Evolutionary conservation across 169 alveolate genomes (phyloP), one percentile per base, ranked within the genome.

Genomic region (Cryptosporidium parvum): DNA sequence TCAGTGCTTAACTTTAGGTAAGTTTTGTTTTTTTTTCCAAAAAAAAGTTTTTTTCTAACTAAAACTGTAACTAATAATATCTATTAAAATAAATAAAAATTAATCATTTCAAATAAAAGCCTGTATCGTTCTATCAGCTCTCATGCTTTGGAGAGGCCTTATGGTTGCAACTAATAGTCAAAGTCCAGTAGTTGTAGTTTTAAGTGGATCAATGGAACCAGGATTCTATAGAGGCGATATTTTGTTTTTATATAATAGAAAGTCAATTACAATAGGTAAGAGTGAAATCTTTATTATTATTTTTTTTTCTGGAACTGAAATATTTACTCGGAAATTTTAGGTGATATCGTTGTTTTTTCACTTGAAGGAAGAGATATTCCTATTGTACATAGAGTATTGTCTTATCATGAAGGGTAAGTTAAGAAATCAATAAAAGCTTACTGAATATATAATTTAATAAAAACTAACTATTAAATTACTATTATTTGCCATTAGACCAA

Each of bases 201-300:
- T 97, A 51, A 93, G 94, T 72, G 99, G 98, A 35, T 93, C 97
- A 67, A 97, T 97, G 99, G 98, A 96, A 92, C 99, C 99, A 0
- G 96, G 97, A 42, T 95, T 95, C 86, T 93, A 95, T 91, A 91
- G 99, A 92, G 99, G 99, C 4, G 99, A 97, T 87, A 97, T 97
- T 31, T 91, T 97, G 44, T 95, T 96, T 84, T 93, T 97, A 44
- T 80, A 80, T 65, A 80, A 80, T 62, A 80, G 75, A 18, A 62
- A 45, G 71, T 87, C 45, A 69, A 85, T 80, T 72, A 93, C 84
- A 86, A 92, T 56, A 91, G 93, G 72, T 94, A 91, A 29, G 68
- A 92, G 18, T 85, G n/a, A 35, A 70, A 61, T 61, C 12, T 85
- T 89, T 0, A 56, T 52, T n/a, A n/a, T n/a, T n/a, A n/a, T n/a